Evolutionary conservation across 2,329 filamentous ascomycete species (phyloP).

Genomic region (Diaporthe sp.): DNA sequence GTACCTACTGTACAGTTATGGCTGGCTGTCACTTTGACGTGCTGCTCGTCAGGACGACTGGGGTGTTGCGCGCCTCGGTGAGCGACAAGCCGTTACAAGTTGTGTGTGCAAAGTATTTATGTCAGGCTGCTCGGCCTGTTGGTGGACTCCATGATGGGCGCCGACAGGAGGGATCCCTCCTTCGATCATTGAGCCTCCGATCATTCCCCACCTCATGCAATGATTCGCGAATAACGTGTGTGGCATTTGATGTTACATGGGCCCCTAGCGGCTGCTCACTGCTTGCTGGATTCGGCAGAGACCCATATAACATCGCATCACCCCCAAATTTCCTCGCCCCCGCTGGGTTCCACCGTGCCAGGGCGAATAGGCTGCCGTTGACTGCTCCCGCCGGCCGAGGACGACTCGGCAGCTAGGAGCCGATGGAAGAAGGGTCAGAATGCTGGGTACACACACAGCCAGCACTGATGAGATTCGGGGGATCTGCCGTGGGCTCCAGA

Average conservation of each 20-base stretch:
- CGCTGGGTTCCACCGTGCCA: neutral
- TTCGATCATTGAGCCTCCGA: neutral
- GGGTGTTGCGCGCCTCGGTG: neutral
- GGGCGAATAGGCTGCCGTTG: neutral
- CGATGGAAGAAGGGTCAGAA: neutral
- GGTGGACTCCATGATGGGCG: neutral
- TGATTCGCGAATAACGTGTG: neutral
- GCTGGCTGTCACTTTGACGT: neutral
- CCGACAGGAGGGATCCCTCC: constrained; percentile 5
- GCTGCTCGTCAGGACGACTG: neutral
- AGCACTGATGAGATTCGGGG: neutral
- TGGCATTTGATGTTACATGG: constrained; percentile 26
- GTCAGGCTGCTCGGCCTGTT: neutral
- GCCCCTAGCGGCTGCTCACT: neutral
- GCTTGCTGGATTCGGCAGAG: constrained; percentile 26
- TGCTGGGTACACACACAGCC: neutral
- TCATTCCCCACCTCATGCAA: neutral
- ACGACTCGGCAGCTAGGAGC: constrained; percentile 11
- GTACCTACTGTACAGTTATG: neutral
- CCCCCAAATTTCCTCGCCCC: constrained; percentile 25
- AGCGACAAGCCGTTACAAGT: neutral
- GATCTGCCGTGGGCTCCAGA: neutral
- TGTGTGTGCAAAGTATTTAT: constrained; percentile 13
- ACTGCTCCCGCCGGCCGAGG: constrained; percentile 1
- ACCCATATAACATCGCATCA: constrained; percentile 15